Evolutionary conservation across 1,284 basidiomycete species (phyloP).

Genomic region (Moesziomyces sp.): DNA sequence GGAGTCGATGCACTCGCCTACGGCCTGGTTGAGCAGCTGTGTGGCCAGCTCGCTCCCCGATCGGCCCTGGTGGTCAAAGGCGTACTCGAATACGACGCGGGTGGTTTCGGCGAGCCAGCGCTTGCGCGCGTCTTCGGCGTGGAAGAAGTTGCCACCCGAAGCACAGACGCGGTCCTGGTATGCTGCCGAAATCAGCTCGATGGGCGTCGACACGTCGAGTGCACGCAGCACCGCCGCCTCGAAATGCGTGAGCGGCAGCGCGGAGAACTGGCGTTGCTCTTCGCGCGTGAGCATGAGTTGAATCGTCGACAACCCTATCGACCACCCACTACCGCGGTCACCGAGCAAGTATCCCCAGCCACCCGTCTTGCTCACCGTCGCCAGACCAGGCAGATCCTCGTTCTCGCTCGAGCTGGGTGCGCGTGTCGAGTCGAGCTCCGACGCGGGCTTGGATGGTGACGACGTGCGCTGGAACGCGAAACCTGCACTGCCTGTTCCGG

Average conservation of each 20-base stretch:
- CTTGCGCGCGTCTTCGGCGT: constrained; percentile 57
- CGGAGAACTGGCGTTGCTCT: constrained; percentile 28
- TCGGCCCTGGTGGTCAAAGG: constrained; percentile 10
- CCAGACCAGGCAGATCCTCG: constrained; percentile 39
- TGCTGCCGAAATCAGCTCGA: constrained; percentile 46
- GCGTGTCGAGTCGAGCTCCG: neutral
- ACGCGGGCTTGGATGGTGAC: neutral
- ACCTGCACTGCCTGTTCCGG: constrained; percentile 46
- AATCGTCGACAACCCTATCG: constrained; percentile 43
- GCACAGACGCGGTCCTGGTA: constrained; percentile 41
- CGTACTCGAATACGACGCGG: constrained; percentile 52
- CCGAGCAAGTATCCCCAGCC: constrained; percentile 48
- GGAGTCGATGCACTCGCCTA: constrained; percentile 36
- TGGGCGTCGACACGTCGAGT: constrained; percentile 29
- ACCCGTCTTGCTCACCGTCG: constrained; percentile 41
- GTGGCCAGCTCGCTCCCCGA: constrained; percentile 27
- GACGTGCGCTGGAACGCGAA: constrained; percentile 44
- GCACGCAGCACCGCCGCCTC: constrained; percentile 23
- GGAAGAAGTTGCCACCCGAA: constrained; percentile 41
- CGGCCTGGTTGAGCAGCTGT: constrained; percentile 39
- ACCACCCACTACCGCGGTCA: constrained; percentile 42
- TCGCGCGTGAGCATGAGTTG: constrained; percentile 41
- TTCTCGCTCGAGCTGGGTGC: constrained; percentile 14
- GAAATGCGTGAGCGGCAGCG: constrained; percentile 34
- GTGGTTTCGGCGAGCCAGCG: constrained; percentile 58